phyloP scores from a whole-genome alignment of 1,139 yeast genomes.

The Spathaspora sp. region DNA sequence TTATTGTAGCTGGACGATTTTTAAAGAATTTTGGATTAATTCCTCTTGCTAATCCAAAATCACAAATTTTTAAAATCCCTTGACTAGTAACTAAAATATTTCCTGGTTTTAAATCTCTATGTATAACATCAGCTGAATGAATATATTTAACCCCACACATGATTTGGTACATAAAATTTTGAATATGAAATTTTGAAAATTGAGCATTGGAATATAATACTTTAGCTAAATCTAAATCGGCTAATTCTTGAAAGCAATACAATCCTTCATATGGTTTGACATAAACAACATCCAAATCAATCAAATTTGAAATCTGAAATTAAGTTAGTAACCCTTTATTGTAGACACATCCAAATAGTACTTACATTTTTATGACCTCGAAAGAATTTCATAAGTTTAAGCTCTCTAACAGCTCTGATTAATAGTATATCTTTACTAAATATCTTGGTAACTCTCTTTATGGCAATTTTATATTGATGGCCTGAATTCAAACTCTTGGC shows the following conservation, averaged over 20 bases:
- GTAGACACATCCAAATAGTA: conserved; percentile 8
- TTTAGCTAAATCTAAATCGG: conserved; percentile 75
- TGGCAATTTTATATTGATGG: conserved; percentile 47
- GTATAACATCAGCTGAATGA: conserved; percentile 83
- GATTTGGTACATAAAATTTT: conserved; percentile 73
- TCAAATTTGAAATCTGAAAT: conserved; percentile 59
- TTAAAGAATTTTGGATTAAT: conserved; percentile 43
- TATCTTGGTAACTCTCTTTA: conserved; percentile 73
- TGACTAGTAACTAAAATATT: conserved; percentile 71
- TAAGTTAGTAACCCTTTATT: not conserved
- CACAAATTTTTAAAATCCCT: conserved; percentile 78
- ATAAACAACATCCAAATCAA: conserved; percentile 71
- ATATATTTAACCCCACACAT: conserved; percentile 79
- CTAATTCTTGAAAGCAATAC: conserved; percentile 76
- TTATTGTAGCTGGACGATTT: conserved; percentile 46
- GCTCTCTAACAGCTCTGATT: conserved; percentile 75
- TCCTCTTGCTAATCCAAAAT: conserved; percentile 87
- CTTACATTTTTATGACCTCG: conserved; percentile 74
- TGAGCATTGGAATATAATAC: conserved; percentile 77
- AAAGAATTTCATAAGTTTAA: conserved; percentile 74
- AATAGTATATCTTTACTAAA: conserved; percentile 63
- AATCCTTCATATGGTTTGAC: conserved; percentile 76
- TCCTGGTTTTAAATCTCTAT: conserved; percentile 84
- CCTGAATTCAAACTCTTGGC: conserved; percentile 23
- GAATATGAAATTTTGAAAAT: conserved; percentile 81